Percentiles rank a stretch among this genome's conserved stretches.
Conservation (phyloP, 2,329 filamentous ascomycete genomes). For the Paraconiothyrium sp. region DNA sequence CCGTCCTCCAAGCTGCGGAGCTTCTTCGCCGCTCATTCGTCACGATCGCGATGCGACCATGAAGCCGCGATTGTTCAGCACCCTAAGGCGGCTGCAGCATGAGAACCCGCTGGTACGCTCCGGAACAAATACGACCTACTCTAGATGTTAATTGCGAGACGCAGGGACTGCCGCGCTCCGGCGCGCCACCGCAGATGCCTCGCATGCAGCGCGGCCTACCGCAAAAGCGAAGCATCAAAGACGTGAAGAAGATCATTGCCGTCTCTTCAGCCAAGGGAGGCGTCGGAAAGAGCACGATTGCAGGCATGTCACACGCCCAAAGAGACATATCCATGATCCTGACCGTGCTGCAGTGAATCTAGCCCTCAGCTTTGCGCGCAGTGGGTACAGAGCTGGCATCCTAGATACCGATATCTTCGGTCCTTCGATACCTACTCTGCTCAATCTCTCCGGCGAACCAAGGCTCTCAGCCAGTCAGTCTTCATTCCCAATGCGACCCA, state of each 20-base stretch:
- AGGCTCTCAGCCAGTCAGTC: constrained; percentile 74
- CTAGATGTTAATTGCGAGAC: constrained; percentile 6
- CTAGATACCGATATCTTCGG: constrained; percentile 97
- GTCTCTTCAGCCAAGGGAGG: constrained; percentile 97
- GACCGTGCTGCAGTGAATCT: constrained; percentile 69
- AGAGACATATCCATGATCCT: constrained; percentile 7
- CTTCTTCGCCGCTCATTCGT: constrained; percentile 30
- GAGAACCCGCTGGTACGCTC: constrained; percentile 82
- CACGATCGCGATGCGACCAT: constrained; percentile 43
- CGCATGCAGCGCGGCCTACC: constrained; percentile 84
- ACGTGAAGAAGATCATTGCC: constrained; percentile 92
- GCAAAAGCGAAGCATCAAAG: constrained; percentile 78
- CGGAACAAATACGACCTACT: background rate
- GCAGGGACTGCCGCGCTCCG: constrained; percentile 85
- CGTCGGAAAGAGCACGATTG: constrained; percentile 96
- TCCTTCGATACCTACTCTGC: constrained; percentile 89
- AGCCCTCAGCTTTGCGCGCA: constrained; percentile 83
- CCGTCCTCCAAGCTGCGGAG: constrained; percentile 21
- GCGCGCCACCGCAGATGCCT: constrained; percentile 70
- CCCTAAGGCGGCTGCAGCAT: constrained; percentile 65
- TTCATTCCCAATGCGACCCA: constrained; percentile 7
- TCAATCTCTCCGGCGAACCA: constrained; percentile 83
- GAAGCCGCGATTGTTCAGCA: constrained; percentile 65
- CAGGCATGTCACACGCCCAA: constrained; percentile 62
- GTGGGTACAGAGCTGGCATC: constrained; percentile 84